These are phyloP conservation scores for Aspergillus pseudonomiae DNA, from an alignment of 2,329 filamentous ascomycete genomes.

Conservation along the genomic window DNA sequence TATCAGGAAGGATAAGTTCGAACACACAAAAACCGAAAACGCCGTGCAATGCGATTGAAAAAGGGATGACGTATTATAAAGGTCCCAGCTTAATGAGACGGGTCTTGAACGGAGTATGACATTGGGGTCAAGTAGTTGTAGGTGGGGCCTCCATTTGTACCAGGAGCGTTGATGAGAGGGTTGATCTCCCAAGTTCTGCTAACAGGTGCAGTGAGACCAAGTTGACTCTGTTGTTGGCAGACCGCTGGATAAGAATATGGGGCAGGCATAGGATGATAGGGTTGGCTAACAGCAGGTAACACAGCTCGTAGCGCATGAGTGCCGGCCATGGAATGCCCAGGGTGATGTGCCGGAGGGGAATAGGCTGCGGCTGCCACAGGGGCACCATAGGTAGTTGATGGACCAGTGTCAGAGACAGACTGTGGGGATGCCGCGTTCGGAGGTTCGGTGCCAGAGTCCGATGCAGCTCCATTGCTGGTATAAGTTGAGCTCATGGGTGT, in stretches of 20 bases:
- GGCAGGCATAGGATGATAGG: slow-evolving; percentile 34
- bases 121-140: slow-evolving; percentile 39
- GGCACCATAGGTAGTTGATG: slow-evolving; percentile 48
- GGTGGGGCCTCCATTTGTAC: slow-evolving; percentile 31
- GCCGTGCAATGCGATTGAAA: slow-evolving; percentile 19
- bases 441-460: slow-evolving; percentile 53
- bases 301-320: slow-evolving; percentile 43
- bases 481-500: slow-evolving; percentile 44
- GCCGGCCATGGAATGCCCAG: slow-evolving; percentile 32
- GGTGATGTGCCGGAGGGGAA: slow-evolving; percentile 45
- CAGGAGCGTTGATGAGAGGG: slow-evolving; percentile 29
- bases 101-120: slow-evolving; percentile 36
- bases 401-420: slow-evolving; percentile 50
- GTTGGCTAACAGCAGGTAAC: slow-evolving; percentile 33
- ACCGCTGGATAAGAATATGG: slow-evolving; percentile 37
- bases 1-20: slow-evolving; percentile 8
- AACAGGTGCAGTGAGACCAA: slow-evolving; percentile 35
- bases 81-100: slow-evolving; percentile 26
- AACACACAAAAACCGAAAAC: slow-evolving; percentile 9
- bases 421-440: slow-evolving; percentile 53
- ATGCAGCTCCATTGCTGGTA: slow-evolving; percentile 45
- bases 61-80: slow-evolving; percentile 12
- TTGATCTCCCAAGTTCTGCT: slow-evolving; percentile 45
- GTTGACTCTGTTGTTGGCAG: slow-evolving; percentile 33
- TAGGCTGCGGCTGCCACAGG: slow-evolving; percentile 47